These are phyloP conservation scores for Scleromitrula shiraiana DNA, from an alignment of 2,329 filamentous ascomycete genomes.

Conservation along the genomic window DNA sequence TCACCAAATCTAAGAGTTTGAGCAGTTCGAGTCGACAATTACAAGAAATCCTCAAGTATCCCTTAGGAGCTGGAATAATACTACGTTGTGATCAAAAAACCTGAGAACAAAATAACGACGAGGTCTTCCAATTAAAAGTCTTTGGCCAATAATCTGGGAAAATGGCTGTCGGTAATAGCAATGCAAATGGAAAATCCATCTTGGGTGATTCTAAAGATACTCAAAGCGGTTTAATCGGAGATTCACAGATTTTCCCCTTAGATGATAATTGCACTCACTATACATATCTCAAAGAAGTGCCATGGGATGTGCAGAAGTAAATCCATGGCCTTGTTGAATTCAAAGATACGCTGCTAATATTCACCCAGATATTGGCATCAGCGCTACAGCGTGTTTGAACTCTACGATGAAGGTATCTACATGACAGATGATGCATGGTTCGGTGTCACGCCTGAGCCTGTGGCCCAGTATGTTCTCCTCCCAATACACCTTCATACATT, in stretches of 20 bases:
- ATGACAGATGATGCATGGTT: conserved; percentile 96
- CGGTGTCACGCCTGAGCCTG: conserved; percentile 87
- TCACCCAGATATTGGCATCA: conserved; percentile 76
- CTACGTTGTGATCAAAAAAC: too few species aligned
- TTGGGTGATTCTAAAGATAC: neutral
- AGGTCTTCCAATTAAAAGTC: neutral
- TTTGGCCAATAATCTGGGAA: neutral
- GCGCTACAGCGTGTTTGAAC: conserved; percentile 76
- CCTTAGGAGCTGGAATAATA: too few species aligned
- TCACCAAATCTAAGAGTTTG: too few species aligned
- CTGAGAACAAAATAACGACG: too few species aligned
- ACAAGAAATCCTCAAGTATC: too few species aligned
- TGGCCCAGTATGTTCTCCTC: conserved; percentile 59
- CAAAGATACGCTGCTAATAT: neutral
- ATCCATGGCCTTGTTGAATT: too few species aligned
- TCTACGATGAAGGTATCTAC: conserved; percentile 79
- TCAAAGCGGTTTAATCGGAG: neutral
- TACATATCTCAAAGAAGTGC: conserved; percentile 59
- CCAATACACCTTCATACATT: neutral
- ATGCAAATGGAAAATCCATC: neutral
- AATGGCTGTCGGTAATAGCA: neutral
- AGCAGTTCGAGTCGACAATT: too few species aligned
- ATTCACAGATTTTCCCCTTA: conserved; percentile 31
- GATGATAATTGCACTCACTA: conserved; percentile 71
- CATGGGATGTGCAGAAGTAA: conserved; percentile 78